A percentile compares a stretch with the other conserved stretches of the same genome.
Conservation (phyloP, 2,329 filamentous ascomycete genomes). For the Knoxdaviesia capensis region DNA sequence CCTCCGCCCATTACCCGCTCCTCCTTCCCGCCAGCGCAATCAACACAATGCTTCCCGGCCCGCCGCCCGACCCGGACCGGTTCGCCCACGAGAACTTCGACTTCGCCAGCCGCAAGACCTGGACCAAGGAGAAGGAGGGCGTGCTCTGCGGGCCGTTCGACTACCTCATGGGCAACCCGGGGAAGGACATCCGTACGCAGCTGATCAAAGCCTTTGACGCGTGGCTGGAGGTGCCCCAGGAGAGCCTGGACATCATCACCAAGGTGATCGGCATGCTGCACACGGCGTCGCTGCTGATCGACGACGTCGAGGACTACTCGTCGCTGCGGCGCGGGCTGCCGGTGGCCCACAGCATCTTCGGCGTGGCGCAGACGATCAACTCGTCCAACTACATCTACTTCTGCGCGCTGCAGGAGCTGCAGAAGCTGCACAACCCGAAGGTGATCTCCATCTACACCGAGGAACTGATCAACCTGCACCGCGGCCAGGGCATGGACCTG, state of each 20-base stretch:
- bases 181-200: conserved; percentile 68
- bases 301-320: conserved; percentile 75
- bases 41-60: conserved; percentile 16
- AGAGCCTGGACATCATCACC: conserved; percentile 54
- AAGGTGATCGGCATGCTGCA: conserved; percentile 71
- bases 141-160: conserved; percentile 62
- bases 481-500: conserved; percentile 78
- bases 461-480: conserved; percentile 66
- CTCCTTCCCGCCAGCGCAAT: conserved; percentile 4
- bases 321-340: conserved; percentile 58
- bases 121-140: conserved; percentile 57
- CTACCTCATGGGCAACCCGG: conserved; percentile 59
- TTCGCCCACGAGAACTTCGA: conserved; percentile 35
- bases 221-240: conserved; percentile 54
- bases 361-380: conserved; percentile 76
- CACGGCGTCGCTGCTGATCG: conserved; percentile 63
- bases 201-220: conserved; percentile 65
- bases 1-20: not conserved
- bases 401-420: conserved; percentile 52
- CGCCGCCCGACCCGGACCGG: conserved; percentile 26
- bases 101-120: conserved; percentile 29
- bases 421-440: conserved; percentile 46
- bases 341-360: conserved; percentile 70
- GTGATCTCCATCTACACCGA: conserved; percentile 57
- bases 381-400: conserved; percentile 84